Conservation (phyloP, 2,329 filamentous ascomycete genomes). For the Colletotrichum navitas region DNA sequence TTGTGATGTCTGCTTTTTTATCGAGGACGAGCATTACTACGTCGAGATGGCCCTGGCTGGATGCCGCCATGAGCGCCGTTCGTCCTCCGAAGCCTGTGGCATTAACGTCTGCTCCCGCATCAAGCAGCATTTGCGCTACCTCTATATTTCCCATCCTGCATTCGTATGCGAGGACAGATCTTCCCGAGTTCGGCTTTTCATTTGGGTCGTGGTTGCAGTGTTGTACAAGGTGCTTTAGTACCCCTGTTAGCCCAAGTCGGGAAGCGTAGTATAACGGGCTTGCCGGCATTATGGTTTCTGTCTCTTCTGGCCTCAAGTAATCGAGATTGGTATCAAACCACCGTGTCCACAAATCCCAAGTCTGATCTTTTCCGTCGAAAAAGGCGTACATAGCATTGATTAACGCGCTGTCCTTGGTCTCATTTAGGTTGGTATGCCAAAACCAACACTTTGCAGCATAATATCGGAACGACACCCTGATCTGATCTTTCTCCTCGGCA, state of each 20-base stretch:
- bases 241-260: neutral
- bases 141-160: neutral
- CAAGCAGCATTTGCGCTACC: conserved; percentile 30
- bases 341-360: neutral
- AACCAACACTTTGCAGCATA: conserved; percentile 29
- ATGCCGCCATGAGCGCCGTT: conserved; percentile 7
- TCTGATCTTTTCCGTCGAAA: neutral
- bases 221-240: neutral
- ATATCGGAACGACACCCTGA: conserved; percentile 12
- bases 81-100: neutral
- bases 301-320: too few relatives aligned
- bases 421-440: neutral
- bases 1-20: neutral
- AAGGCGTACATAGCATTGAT: neutral
- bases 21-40: conserved; percentile 4
- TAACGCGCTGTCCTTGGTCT: neutral
- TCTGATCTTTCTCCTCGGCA: neutral
- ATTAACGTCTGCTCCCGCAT: neutral
- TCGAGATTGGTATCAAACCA: neutral
- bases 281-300: neutral
- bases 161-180: neutral
- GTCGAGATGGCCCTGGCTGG: neutral
- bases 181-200: neutral
- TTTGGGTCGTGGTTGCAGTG: neutral
- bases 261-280: conserved; percentile 20